These are phyloP conservation scores for Talaromyces liani DNA, from an alignment of 495 filamentous ascomycete species.

Conservation along the genomic window DNA sequence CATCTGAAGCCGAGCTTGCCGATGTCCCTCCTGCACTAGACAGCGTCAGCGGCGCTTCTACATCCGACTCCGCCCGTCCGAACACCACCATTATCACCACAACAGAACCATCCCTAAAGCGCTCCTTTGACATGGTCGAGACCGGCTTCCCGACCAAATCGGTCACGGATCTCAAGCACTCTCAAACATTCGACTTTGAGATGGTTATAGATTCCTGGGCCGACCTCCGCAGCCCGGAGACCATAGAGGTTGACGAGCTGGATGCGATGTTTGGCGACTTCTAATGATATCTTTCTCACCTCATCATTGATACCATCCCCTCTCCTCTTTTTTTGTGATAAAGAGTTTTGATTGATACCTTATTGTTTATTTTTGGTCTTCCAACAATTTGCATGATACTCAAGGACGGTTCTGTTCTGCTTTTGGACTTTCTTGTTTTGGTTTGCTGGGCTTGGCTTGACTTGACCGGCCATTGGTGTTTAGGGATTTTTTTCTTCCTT, in stretches of 20 bases:
- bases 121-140: conserved; percentile 39
- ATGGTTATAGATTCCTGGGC: conserved; percentile 39
- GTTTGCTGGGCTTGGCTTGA: background rate
- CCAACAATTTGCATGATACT: background rate
- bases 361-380: background rate
- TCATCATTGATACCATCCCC: background rate
- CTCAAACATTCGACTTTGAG: conserved; percentile 18
- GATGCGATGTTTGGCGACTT: conserved; percentile 70
- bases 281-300: conserved; percentile 15
- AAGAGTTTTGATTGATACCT: conserved; percentile 5
- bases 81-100: conserved; percentile 14
- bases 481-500: background rate
- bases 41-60: background rate
- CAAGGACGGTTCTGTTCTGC: background rate
- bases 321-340: background rate
- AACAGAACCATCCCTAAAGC: conserved; percentile 32
- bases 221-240: conserved; percentile 77
- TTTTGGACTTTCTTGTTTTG: background rate
- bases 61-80: background rate
- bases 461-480: background rate
- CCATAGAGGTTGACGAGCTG: conserved; percentile 83
- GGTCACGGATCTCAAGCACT: conserved; percentile 19
- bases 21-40: background rate
- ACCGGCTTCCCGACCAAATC: conserved; percentile 43
- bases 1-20: conserved; percentile 21